Evolutionary conservation across 257 asterid species (phyloP).

Genomic region (Solanum boliviense): DNA sequence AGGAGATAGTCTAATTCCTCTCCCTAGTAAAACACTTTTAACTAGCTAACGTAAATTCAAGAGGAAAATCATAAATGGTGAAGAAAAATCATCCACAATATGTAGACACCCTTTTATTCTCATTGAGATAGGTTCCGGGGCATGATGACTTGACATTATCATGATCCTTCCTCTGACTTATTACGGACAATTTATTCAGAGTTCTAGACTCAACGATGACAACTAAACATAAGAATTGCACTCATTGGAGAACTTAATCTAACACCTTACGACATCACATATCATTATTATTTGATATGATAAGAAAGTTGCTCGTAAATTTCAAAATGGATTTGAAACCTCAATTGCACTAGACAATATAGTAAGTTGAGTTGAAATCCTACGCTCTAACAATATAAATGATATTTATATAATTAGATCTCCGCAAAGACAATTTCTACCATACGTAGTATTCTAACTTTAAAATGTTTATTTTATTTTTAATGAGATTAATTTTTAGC

Average conservation of each 20-base stretch:
- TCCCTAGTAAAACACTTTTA: too few species aligned
- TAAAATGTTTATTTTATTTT: accelerated
- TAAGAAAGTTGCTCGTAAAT: not conserved
- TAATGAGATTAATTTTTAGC: too few species aligned
- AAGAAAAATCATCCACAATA: not conserved
- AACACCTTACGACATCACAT: not conserved
- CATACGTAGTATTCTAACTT: too few species aligned
- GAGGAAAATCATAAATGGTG: too few species aligned
- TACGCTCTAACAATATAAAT: not conserved
- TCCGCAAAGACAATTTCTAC: too few species aligned
- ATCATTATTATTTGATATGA: not conserved
- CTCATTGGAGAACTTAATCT: not conserved
- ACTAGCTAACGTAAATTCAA: too few species aligned
- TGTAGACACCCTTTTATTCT: not conserved
- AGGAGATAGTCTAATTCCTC: too few species aligned
- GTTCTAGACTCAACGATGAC: not conserved
- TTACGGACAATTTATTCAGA: not conserved
- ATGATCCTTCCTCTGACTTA: not conserved
- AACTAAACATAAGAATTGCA: not conserved
- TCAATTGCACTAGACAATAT: not conserved
- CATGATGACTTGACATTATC: not conserved
- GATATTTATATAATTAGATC: not conserved
- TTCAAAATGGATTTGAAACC: not conserved
- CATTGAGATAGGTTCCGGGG: not conserved
- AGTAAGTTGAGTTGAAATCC: too few species aligned